These are phyloP conservation scores for cucumber (Cucumis sativus) DNA, from an alignment of 306 rosid genomes.

Conservation along the genomic window DNA sequence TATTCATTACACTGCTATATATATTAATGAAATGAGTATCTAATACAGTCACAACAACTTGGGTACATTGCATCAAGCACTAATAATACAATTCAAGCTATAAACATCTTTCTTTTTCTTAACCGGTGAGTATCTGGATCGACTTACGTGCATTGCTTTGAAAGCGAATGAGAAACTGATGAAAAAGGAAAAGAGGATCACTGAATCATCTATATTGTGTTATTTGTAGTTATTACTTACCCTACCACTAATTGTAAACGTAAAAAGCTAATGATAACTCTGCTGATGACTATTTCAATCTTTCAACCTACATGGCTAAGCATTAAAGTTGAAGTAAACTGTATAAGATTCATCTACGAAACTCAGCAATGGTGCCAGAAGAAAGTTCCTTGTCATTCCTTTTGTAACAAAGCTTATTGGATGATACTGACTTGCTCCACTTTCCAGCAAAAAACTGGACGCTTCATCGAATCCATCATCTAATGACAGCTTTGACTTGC, in stretches of 20 bases:
- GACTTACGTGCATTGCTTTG: not conserved
- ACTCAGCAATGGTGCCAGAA: slow-evolving; percentile 57
- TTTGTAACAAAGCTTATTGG: slow-evolving; percentile 69
- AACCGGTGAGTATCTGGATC: too few species aligned
- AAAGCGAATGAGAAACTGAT: not conserved
- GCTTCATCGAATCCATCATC: slow-evolving; percentile 29
- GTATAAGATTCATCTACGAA: slow-evolving; percentile 60
- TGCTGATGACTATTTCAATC: not conserved
- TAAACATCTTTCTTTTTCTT: not conserved
- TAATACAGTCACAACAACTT: too few species aligned
- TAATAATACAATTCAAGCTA: not conserved
- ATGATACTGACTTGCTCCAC: slow-evolving; percentile 44
- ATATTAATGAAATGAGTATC: too few species aligned
- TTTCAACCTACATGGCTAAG: slow-evolving; percentile 7
- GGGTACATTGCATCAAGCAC: too few species aligned
- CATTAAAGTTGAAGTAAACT: slow-evolving; percentile 50
- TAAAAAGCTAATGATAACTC: not conserved
- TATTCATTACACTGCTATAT: not conserved
- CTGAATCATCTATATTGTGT: not conserved
- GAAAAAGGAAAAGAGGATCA: not conserved
- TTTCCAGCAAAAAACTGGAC: slow-evolving; percentile 38
- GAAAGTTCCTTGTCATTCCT: slow-evolving; percentile 46
- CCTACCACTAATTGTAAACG: not conserved
- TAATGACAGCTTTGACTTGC: slow-evolving; percentile 17
- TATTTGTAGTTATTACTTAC: not conserved